Percentiles rank a stretch among this genome's conserved stretches.
These are phyloP conservation scores for Mycena alexandri DNA, from an alignment of 768 basidiomycete genomes.

Conservation along the genomic window DNA sequence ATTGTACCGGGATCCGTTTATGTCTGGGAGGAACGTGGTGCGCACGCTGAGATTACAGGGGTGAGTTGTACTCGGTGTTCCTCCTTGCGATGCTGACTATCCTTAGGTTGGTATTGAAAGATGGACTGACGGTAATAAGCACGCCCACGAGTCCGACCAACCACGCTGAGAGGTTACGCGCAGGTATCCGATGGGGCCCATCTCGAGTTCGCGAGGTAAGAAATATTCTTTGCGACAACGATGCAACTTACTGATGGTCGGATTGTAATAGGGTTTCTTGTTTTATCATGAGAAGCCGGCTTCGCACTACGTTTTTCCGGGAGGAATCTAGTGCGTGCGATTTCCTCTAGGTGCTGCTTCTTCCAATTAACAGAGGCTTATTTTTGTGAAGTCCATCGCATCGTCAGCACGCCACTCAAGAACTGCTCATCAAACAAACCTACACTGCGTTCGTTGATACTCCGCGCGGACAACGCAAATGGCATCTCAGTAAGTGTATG, in stretches of 20 bases:
- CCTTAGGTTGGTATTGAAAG: constrained; percentile 81
- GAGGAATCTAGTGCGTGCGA: constrained; percentile 59
- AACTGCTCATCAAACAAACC: constrained; percentile 80
- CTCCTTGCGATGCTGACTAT: constrained; percentile 21
- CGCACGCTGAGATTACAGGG: constrained; percentile 78
- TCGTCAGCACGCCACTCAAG: constrained; percentile 50
- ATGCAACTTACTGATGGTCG: constrained; percentile 12
- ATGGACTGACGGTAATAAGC: constrained; percentile 77
- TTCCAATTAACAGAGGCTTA: constrained; percentile 28
- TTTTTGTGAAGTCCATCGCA: constrained; percentile 25
- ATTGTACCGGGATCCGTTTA: constrained; percentile 84
- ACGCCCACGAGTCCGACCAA: background rate
- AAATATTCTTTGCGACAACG: constrained; percentile 12
- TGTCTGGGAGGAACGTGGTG: constrained; percentile 88
- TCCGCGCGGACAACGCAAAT: constrained; percentile 76
- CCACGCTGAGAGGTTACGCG: background rate
- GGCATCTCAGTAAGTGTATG: constrained; percentile 77
- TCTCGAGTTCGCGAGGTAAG: constrained; percentile 81
- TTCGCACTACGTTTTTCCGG: constrained; percentile 52
- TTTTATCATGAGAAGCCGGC: constrained; percentile 85
- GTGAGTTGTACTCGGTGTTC: constrained; percentile 54
- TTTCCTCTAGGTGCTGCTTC: constrained; percentile 21
- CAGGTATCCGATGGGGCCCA: constrained; percentile 82
- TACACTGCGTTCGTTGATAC: constrained; percentile 85
- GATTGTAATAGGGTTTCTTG: constrained; percentile 72